Percentiles rank a stretch among this genome's conserved stretches.
Evolutionary conservation across 306 rosid genomes (phyloP).

Genomic region (Acacia melanoxylon): DNA sequence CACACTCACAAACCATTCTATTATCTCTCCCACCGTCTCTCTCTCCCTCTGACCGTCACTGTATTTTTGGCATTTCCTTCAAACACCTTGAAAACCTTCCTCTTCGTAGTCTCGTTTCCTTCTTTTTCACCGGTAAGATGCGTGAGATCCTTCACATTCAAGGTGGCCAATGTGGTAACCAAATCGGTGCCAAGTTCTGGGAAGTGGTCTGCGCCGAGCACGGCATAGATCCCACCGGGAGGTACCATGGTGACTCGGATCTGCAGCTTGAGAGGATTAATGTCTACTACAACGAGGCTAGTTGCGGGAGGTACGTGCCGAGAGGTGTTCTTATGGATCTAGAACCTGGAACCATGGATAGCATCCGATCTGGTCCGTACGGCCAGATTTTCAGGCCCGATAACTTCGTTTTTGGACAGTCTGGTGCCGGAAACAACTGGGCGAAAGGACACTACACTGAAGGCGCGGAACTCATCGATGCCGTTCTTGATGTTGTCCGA

Average conservation of each 20-base stretch:
- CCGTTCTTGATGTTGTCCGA: background rate
- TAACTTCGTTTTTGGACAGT: background rate
- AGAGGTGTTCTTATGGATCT: conserved; percentile 83
- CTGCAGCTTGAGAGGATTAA: conserved; percentile 78
- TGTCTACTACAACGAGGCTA: conserved; percentile 79
- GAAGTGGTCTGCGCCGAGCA: conserved; percentile 68
- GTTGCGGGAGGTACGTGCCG: conserved; percentile 65
- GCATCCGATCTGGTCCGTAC: background rate
- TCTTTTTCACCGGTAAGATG: conserved; percentile 37
- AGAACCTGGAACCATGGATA: conserved; percentile 40
- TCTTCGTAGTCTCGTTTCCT: background rate
- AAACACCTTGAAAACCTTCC: background rate
- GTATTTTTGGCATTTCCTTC: background rate
- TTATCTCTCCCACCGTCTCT: no score
- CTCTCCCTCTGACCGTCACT: background rate
- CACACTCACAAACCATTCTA: background rate
- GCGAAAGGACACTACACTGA: background rate
- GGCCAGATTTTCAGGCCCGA: conserved; percentile 10
- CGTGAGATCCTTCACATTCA: conserved; percentile 79
- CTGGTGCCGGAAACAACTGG: background rate
- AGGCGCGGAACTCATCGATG: background rate
- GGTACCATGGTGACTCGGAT: conserved; percentile 57
- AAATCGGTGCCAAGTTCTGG: conserved; percentile 72
- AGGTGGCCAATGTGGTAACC: conserved; percentile 85
- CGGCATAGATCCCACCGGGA: conserved; percentile 71